phyloP scores from a whole-genome alignment of 345 rosid genomes.

The Eucalyptus cloeziana region DNA sequence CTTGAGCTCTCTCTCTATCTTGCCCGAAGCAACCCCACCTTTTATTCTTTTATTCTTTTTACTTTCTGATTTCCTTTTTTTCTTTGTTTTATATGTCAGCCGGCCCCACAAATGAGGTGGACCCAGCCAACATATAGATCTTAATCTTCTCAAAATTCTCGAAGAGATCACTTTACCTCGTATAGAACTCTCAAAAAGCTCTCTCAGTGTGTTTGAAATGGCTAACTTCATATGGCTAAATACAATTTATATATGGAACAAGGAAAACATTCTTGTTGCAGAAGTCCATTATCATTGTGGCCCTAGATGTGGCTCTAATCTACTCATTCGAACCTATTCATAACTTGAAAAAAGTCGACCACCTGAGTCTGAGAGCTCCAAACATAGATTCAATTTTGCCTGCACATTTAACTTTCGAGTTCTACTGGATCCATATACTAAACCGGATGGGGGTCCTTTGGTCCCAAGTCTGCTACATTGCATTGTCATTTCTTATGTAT shows the following conservation, averaged over 20 bases:
- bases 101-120: no score
- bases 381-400: neutral
- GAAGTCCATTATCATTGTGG: neutral
- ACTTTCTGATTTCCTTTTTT: no score
- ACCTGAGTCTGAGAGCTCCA: neutral
- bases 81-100: no score
- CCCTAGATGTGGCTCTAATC: neutral
- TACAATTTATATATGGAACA: neutral
- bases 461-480: neutral
- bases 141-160: no score
- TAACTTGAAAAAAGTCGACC: neutral
- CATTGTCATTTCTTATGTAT: neutral
- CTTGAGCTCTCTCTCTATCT: no score
- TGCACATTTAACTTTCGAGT: neutral
- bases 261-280: neutral
- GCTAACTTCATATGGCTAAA: neutral
- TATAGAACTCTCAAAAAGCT: neutral
- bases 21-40: no score
- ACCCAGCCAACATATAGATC: no score
- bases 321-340: neutral
- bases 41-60: no score
- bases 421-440: neutral
- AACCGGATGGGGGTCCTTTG: neutral
- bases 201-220: neutral
- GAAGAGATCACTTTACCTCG: neutral